Conservation (phyloP, 192 early-diverging fungal species). For the Diversispora epigaea region DNA sequence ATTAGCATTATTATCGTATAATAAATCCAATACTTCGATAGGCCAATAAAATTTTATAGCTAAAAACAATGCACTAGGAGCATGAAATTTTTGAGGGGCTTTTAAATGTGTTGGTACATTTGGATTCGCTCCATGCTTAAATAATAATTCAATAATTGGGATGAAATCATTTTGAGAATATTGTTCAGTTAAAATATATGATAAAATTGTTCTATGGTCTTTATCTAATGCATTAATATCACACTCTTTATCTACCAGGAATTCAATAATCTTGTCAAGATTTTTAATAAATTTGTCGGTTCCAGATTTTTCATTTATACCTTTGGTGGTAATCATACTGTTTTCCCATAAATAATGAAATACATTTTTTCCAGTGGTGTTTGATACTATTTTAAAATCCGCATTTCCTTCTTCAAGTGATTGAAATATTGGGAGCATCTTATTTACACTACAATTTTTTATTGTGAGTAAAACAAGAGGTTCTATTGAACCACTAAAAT, state of each 20-base stretch:
- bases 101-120: not conserved
- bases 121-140: constrained; percentile 5
- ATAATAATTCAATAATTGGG: constrained; percentile 1
- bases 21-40: not conserved
- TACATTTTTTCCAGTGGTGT: not conserved
- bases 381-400: not conserved
- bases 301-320: not conserved
- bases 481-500: not conserved
- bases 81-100: not conserved
- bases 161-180: not conserved
- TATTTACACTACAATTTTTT: not conserved
- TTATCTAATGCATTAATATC: constrained; percentile 14
- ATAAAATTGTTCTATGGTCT: not conserved
- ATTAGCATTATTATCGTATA: not conserved
- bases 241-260: not conserved
- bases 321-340: not conserved
- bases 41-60: constrained; percentile 3
- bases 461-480: not conserved
- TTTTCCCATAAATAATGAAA: constrained; percentile 4
- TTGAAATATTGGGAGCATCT: not conserved
- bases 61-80: not conserved
- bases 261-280: not conserved
- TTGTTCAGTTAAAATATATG: not conserved
- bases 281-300: not conserved
- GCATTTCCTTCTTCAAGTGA: not conserved